Conservation (phyloP, 148 eudicot species). For the Chenopodium formosanum region DNA sequence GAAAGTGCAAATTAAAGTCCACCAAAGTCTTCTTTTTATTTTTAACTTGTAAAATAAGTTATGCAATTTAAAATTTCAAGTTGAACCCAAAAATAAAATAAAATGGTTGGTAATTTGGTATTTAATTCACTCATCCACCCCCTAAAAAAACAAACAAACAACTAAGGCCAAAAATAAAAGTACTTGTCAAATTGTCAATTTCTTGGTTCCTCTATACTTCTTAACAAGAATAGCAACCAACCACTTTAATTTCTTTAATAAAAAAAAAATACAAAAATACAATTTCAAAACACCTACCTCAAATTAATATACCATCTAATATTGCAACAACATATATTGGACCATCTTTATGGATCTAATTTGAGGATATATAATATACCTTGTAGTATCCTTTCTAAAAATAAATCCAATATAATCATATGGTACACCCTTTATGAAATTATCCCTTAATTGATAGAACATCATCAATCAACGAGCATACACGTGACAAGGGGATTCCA, state of each 20-base stretch:
- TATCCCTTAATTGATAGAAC: not conserved
- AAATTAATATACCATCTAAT: not conserved
- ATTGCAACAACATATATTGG: not conserved
- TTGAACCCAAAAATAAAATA: not conserved
- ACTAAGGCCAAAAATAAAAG: not conserved
- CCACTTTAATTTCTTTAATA: not conserved
- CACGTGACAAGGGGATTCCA: conserved; percentile 45
- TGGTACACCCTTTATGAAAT: not conserved
- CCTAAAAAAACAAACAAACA: not conserved
- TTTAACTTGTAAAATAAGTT: not conserved
- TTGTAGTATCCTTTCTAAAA: not conserved
- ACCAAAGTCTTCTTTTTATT: conserved; percentile 16
- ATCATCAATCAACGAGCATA: conserved; percentile 27
- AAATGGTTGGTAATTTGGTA: no score
- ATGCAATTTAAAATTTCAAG: conserved; percentile 7
- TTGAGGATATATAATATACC: not conserved
- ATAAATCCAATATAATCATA: not conserved
- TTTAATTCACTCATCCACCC: not conserved
- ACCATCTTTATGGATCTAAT: not conserved
- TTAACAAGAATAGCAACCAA: conserved; percentile 20
- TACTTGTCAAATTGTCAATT: conserved; percentile 23
- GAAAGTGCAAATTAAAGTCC: conserved; percentile 16
- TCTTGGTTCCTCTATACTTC: conserved; percentile 12
- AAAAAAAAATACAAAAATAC: not conserved
- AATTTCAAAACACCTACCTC: not conserved